Conservation (phyloP, 2,329 filamentous ascomycete genomes). For the Magnaporthiopsis rhizophila region DNA sequence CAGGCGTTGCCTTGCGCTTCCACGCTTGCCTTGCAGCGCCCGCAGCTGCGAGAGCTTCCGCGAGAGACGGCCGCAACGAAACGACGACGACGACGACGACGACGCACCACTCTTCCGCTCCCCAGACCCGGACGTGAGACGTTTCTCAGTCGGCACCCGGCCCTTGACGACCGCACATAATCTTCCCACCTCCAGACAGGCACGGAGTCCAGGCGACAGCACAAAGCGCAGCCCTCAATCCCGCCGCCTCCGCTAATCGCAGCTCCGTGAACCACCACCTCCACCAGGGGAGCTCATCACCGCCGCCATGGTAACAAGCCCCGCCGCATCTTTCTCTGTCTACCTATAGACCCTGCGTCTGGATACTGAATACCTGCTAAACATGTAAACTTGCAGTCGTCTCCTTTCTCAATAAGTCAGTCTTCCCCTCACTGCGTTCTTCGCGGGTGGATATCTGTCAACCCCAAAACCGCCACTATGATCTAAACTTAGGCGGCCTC, state of each 20-base stretch:
- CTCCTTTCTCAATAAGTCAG: slow-evolving; percentile 93
- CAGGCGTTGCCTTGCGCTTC: slow-evolving; percentile 11
- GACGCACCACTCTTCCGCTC: not conserved
- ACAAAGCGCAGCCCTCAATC: too few relatives aligned
- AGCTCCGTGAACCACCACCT: too few relatives aligned
- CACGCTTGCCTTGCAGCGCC: slow-evolving; percentile 6
- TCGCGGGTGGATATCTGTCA: not conserved
- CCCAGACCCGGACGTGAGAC: too few relatives aligned
- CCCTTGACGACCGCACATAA: too few relatives aligned
- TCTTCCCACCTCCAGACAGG: too few relatives aligned
- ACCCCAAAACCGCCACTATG: slow-evolving; percentile 7
- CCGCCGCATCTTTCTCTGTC: slow-evolving; percentile 9
- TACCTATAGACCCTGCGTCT: not conserved
- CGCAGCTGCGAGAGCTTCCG: slow-evolving; percentile 1
- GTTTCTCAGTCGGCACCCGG: too few relatives aligned
- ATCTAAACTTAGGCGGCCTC: too few relatives aligned
- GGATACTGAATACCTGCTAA: not conserved
- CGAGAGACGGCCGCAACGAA: slow-evolving; percentile 1
- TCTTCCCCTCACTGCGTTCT: slow-evolving; percentile 12
- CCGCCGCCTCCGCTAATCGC: too few relatives aligned
- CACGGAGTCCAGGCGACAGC: not conserved
- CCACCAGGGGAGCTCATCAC: slow-evolving; percentile 6
- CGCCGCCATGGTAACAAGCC: slow-evolving; percentile 7
- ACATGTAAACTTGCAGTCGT: slow-evolving; percentile 49
- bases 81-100: slow-evolving; percentile 2